These are phyloP conservation scores for Cordyceps militaris DNA, from an alignment of 2,329 filamentous ascomycete genomes.

Conservation along the genomic window DNA sequence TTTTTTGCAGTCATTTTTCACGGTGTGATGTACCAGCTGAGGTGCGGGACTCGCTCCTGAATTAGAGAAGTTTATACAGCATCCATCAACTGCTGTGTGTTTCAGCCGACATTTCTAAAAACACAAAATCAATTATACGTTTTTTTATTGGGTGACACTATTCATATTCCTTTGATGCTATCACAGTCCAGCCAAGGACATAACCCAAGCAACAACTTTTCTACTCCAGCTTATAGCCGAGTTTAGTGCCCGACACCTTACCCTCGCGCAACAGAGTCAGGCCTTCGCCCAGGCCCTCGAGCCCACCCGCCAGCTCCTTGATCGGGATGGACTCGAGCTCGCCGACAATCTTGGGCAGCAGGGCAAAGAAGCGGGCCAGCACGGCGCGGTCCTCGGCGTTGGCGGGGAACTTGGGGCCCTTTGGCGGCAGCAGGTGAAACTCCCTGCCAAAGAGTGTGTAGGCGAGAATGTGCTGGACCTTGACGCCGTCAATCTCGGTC, in stretches of 20 bases:
- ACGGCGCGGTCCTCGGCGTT: conserved; percentile 18
- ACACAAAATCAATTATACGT: background rate
- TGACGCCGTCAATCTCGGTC: conserved; percentile 17
- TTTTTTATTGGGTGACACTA: background rate
- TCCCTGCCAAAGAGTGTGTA: conserved; percentile 20
- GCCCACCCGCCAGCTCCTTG: conserved; percentile 13
- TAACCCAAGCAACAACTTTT: background rate
- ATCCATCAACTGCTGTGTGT: background rate
- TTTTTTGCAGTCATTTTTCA: conserved; percentile 3
- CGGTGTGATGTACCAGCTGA: background rate
- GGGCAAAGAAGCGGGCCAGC: conserved; percentile 18
- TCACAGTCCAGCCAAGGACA: background rate
- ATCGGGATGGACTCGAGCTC: conserved; percentile 18
- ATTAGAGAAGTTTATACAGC: background rate
- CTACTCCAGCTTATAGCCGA: conserved; percentile 14
- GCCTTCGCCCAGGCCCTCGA: conserved; percentile 16
- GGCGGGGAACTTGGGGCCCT: conserved; percentile 25
- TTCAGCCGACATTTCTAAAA: background rate
- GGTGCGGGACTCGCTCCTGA: background rate
- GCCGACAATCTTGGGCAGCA: conserved; percentile 15
- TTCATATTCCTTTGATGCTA: too few relatives aligned
- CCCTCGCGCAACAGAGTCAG: conserved; percentile 17
- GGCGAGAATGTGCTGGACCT: conserved; percentile 19
- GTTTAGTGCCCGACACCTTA: conserved; percentile 20
- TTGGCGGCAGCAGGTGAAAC: conserved; percentile 22